Base-by-base conservation (phyloP, 1,284 basidiomycete genomes). In the Microbotryum lychnidis-dioicae region DNA sequence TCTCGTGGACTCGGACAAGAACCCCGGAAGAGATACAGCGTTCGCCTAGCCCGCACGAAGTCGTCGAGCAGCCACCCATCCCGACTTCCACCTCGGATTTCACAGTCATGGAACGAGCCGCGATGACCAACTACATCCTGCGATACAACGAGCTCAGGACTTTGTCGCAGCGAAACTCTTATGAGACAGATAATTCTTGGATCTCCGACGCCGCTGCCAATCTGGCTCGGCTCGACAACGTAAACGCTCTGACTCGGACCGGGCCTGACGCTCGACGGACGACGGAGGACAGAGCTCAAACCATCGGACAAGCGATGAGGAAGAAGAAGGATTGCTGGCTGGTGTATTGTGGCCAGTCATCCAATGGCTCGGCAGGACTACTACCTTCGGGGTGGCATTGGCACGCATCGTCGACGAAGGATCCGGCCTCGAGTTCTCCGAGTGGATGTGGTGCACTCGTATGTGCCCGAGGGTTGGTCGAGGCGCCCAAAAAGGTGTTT, bases 271-370 rank as follows among this genome's bases (percentile, higher is more conserved):
- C 33, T 20, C 44, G 49, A 9, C 31, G 60, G 7, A 57, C 55
- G 45, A 50, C 44, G n/a, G 54, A 58, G 12, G 59, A 27, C 42
- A 56, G 27, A 55, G 61, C 42, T 63, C 58, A 2, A 61, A 62
- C 65, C 23, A 52, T 60, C 45, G 66, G 66, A 1, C 47, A 56
- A 8, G 49, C 63, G 20, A 29, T 65, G 54, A 48, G 66, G 21
- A 54, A 37, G 54, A 63, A 65, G 46, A 61, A 63, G 44, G 18
- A 6, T 16, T 57, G 59, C 21, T 59, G 29, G 21, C 37, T 62
- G 4, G 18, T 67, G 25, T 67, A 67, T 33, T 67, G 66, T 50
- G 66, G 66, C 7, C 59, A 55, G 3, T 14, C 31, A n/a, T 62
- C 47, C 10, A 3, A 2, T 29, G 29, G 7, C n/a, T 3, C 18